Percentiles rank a stretch among this genome's conserved stretches.
These are phyloP conservation scores for Cucurbita pepo DNA, from an alignment of 306 rosid genomes.

Conservation along the genomic window DNA sequence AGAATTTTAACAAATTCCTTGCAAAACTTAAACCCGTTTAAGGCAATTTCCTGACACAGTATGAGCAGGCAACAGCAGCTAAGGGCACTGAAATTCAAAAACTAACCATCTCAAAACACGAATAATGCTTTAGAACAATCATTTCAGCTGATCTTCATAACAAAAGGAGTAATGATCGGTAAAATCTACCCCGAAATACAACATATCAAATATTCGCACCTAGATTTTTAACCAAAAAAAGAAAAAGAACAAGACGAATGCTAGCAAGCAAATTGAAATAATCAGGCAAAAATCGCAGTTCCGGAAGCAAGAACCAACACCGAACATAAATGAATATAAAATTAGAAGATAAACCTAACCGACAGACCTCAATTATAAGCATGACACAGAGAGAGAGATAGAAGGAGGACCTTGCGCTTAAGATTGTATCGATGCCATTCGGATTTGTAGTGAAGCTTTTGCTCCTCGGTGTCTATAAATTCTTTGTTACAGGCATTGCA, in stretches of 20 bases:
- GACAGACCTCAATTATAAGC: neutral
- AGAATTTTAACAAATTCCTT: neutral
- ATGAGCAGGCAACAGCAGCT: neutral
- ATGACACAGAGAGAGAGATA: neutral
- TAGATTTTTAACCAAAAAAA: neutral
- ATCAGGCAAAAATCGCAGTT: neutral
- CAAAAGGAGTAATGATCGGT: neutral
- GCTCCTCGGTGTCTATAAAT: conserved; percentile 43
- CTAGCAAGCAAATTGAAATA: neutral
- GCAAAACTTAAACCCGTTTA: neutral
- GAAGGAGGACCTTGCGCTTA: conserved; percentile 76
- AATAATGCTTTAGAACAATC: neutral
- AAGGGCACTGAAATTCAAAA: neutral
- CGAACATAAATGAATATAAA: neutral
- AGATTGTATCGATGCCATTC: conserved; percentile 99
- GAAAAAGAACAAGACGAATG: neutral
- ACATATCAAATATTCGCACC: neutral
- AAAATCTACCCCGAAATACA: neutral
- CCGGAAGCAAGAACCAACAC: neutral
- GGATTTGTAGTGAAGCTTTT: conserved; percentile 79
- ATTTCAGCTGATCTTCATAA: neutral
- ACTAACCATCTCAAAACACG: neutral
- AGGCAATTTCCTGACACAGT: neutral
- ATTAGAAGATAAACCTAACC: neutral
- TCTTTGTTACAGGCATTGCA: conserved; percentile 96